Evolutionary conservation across 192 early-diverging fungal species (phyloP).

Genomic region (Coemansia sp.): DNA sequence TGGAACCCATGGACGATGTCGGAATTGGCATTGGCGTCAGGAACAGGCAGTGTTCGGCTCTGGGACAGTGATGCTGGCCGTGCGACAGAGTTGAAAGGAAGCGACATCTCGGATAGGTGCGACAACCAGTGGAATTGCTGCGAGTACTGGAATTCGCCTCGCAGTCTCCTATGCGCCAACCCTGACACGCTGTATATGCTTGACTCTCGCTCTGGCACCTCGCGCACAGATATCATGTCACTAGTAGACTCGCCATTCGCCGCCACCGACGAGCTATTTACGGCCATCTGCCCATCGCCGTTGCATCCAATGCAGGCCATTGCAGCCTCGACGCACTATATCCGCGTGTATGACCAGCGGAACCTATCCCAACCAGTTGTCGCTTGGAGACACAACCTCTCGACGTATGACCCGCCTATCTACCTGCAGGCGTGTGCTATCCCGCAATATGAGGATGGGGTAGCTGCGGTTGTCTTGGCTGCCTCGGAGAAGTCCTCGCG

Average conservation of each 20-base stretch:
- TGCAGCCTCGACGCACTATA: slow-evolving; percentile 32
- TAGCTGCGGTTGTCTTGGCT: slow-evolving; percentile 19
- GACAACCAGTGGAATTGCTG: slow-evolving; percentile 38
- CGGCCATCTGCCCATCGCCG: slow-evolving; percentile 26
- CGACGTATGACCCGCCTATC: slow-evolving; percentile 19
- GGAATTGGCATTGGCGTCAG: slow-evolving; percentile 38
- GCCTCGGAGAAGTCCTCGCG: slow-evolving; percentile 21
- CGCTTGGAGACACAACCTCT: slow-evolving; percentile 21
- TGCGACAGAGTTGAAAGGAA: slow-evolving; percentile 10
- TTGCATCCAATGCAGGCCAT: slow-evolving; percentile 42
- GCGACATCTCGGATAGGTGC: not conserved
- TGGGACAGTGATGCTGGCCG: slow-evolving; percentile 29
- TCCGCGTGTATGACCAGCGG: slow-evolving; percentile 46
- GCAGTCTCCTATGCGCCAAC: slow-evolving; percentile 31
- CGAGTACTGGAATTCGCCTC: slow-evolving; percentile 46
- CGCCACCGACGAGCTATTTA: slow-evolving; percentile 17
- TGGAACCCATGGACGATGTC: slow-evolving; percentile 38
- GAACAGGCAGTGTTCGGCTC: slow-evolving; percentile 25
- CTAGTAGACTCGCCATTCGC: slow-evolving; percentile 22
- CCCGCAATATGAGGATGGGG: slow-evolving; percentile 10
- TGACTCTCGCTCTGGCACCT: slow-evolving; percentile 16
- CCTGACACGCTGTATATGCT: slow-evolving; percentile 19
- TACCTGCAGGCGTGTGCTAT: slow-evolving; percentile 19
- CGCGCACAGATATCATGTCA: slow-evolving; percentile 6
- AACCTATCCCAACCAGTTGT: slow-evolving; percentile 32